A percentile compares a stretch with the other conserved stretches of the same genome.
Evolutionary conservation across 2,329 filamentous ascomycete species (phyloP).

Genomic region (Juglanconis juglandina): DNA sequence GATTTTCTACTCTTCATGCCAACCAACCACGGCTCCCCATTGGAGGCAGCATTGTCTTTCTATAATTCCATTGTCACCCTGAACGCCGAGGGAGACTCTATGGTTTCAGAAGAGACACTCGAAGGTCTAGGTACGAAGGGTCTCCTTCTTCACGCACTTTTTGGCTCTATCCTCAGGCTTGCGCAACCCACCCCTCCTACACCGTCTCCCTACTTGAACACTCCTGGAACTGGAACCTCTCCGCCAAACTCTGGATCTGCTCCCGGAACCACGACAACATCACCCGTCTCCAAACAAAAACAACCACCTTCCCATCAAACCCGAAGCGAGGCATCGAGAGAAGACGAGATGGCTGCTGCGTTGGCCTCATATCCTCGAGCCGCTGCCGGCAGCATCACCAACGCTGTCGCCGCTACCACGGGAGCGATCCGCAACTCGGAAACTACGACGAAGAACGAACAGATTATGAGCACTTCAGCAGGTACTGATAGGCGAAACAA

Average conservation of each 20-base stretch:
- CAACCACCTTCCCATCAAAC: neutral
- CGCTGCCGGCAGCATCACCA: conserved; percentile 4
- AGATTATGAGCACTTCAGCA: neutral
- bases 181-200: conserved; percentile 36
- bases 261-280: conserved; percentile 8
- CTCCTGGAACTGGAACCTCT: neutral
- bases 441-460: neutral
- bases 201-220: conserved; percentile 15
- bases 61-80: conserved; percentile 87
- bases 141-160: conserved; percentile 69
- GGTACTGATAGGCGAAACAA: conserved; percentile 5
- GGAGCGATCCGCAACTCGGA: neutral
- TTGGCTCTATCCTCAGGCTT: conserved; percentile 72
- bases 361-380: conserved; percentile 1
- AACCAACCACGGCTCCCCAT: conserved; percentile 58
- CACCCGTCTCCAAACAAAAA: conserved; percentile 12
- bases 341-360: conserved; percentile 2
- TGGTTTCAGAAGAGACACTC: conserved; percentile 84
- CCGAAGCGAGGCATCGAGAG: neutral
- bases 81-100: conserved; percentile 89
- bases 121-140: conserved; percentile 87
- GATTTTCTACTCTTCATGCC: conserved; percentile 93
- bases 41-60: conserved; percentile 83
- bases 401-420: neutral
- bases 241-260: neutral